A percentile compares a stretch with the other conserved stretches of the same genome.
Evolutionary conservation across 352 stramenopile genomes (phyloP).

Genomic region (Phytophthora agathidicida): DNA sequence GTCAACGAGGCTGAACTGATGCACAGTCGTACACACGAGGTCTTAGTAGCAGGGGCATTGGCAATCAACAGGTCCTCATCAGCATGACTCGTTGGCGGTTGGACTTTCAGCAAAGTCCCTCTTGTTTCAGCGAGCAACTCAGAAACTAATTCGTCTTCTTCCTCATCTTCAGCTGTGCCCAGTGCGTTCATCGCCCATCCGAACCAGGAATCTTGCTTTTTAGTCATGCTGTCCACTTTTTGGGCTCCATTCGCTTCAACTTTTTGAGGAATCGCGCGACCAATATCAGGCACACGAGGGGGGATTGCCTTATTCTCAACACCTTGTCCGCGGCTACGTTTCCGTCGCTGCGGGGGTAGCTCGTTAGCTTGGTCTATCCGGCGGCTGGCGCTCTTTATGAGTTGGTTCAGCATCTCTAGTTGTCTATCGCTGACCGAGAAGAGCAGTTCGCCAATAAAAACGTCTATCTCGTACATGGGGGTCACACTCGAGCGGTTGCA

Average conservation of each 20-base stretch:
- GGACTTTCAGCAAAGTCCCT: slow-evolving; percentile 45
- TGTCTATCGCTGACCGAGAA: slow-evolving; percentile 87
- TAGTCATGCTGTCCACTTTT: slow-evolving; percentile 1
- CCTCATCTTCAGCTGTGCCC: slow-evolving; percentile 49
- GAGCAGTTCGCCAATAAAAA: slow-evolving; percentile 70
- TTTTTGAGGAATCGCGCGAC: not conserved
- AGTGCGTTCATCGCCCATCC: slow-evolving; percentile 75
- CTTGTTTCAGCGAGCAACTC: slow-evolving; percentile 76
- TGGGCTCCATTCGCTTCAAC: not conserved
- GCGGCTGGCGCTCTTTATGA: slow-evolving; percentile 49
- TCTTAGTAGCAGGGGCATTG: slow-evolving; percentile 30
- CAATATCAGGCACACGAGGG: not conserved
- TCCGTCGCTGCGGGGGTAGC: not conserved
- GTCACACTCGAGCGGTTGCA: slow-evolving; percentile 45
- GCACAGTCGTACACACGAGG: slow-evolving; percentile 60
- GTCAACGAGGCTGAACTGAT: slow-evolving; percentile 64
- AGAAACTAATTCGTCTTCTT: slow-evolving; percentile 71
- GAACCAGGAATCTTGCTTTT: slow-evolving; percentile 58
- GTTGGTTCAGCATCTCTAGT: slow-evolving; percentile 78
- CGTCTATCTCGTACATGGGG: slow-evolving; percentile 68
- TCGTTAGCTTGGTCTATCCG: slow-evolving; percentile 32
- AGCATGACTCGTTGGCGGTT: slow-evolving; percentile 17
- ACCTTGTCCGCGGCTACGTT: not conserved
- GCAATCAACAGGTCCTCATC: slow-evolving; percentile 12
- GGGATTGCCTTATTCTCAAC: not conserved